phyloP scores from a whole-genome alignment of 768 basidiomycete genomes.

The Xerocomellus intermedius region DNA sequence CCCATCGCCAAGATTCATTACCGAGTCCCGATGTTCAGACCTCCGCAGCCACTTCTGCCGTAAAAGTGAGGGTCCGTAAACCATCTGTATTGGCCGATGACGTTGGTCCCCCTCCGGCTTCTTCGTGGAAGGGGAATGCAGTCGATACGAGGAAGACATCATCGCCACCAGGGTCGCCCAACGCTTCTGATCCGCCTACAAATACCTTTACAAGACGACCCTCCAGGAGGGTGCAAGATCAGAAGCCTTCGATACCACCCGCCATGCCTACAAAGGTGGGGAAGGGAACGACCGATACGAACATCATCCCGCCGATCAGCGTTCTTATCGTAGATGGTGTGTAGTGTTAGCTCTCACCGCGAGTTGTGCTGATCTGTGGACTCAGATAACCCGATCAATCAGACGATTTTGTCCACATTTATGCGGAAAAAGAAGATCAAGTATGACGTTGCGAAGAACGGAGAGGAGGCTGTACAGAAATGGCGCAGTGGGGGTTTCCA shows the following conservation, averaged over 20 bases:
- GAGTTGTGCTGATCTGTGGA: slow-evolving; percentile 12
- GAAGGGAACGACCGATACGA: slow-evolving; percentile 54
- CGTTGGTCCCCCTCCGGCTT: slow-evolving; percentile 4
- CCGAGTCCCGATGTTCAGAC: slow-evolving; percentile 22
- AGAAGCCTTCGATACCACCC: slow-evolving; percentile 26
- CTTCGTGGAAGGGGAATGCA: slow-evolving; percentile 26
- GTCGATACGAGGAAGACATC: slow-evolving; percentile 32
- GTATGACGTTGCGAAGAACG: slow-evolving; percentile 91
- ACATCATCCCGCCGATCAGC: slow-evolving; percentile 93
- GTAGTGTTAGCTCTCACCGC: slow-evolving; percentile 25
- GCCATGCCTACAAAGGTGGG: slow-evolving; percentile 43
- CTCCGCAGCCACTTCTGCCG: background rate
- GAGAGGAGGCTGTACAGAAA: slow-evolving; percentile 92
- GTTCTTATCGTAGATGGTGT: slow-evolving; percentile 97
- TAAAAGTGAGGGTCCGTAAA: slow-evolving; percentile 29
- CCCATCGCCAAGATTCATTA: slow-evolving; percentile 26
- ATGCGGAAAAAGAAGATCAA: slow-evolving; percentile 96
- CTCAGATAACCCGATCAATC: slow-evolving; percentile 97
- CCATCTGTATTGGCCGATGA: slow-evolving; percentile 34
- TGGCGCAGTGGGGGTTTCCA: slow-evolving; percentile 94
- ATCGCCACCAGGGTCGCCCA: slow-evolving; percentile 37
- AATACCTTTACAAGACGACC: slow-evolving; percentile 29
- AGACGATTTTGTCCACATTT: slow-evolving; percentile 94
- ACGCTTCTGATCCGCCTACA: slow-evolving; percentile 22
- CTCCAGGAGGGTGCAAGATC: slow-evolving; percentile 32